Evolutionary conservation across 805 yeast genomes (phyloP), one percentile per base, ranked within the genome.

Genomic region (Candida verbasci): DNA sequence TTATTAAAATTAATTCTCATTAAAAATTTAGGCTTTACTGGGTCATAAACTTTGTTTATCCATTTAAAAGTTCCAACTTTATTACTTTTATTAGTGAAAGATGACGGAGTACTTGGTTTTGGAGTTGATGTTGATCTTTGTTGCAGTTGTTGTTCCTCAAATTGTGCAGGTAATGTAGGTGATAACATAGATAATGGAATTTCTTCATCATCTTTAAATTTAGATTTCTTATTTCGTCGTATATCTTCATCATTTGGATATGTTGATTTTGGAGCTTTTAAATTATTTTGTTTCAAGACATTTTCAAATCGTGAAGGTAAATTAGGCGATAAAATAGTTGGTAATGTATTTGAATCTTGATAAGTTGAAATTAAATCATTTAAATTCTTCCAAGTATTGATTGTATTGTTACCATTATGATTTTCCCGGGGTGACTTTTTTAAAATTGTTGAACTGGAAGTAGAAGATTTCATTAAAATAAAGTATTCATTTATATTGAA

Each of bases 271-370:
- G 41, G 38, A 2, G 22, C 22, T 3, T 18, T 9, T 15, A 5
- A 3, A 24, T 9, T 17, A 21, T 4, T 23, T 12, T 24, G 18
- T 31, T 31, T 26, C 8, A 9, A 6, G 22, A 20, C 9, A 18
- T 24, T 21, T 11, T 31, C 31, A 21, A 31, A 24, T 24, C 9
- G 24, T 14, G 21, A n/a, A 12, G 71, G 72, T 5, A 67, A 42
- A 1, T 65, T 58, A 1, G 72, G 72, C 6, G 70, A 63, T 17
- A 67, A 49, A 6, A 57, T 58, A 1, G 65, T 60, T 5, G 72
- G 72, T 29, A 67, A 52, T 2, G 34, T 21, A 3, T 66, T 65
- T 6, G 47, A 43, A 4, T 61, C 60, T 10, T 55, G 50, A 44
- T 64, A 67, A 18, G 60, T 49, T 23, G 47, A 17, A 21, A 65